Base-by-base conservation (phyloP, 1,284 basidiomycete species). In the Cystobasidium sp. region DNA sequence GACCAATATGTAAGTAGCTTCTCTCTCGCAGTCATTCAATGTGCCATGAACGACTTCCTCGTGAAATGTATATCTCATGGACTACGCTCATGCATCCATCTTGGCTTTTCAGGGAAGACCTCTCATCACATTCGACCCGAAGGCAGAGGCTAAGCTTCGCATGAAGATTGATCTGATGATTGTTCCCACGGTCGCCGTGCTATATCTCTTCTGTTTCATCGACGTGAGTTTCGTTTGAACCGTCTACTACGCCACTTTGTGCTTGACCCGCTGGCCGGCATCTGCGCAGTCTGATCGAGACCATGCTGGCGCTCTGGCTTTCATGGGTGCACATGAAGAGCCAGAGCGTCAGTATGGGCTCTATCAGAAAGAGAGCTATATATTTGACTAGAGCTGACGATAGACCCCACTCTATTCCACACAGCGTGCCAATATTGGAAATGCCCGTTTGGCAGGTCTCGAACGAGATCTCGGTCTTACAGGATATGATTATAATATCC, bases 391-490 rank as follows among this genome's bases (percentile, higher is more conserved):
- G 31, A 31, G 31, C 31, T 31, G 31, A 31, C 31, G 31, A 31
- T 31, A 31, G 2, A 31, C 31, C 47, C n/a, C 37, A 52, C 14
- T 46, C n/a, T 31, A 16, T 44, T 9, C 16, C 6, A 2, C 49
- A 18, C 31, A 71, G 55, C 44, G 69, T 10, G 69, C 69, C 37
- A 71, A 71, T 39, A 71, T 73, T 49, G 70, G 70, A 12, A 73
- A 73, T 37, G 70, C 70, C 3, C 20, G 58, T 37, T 43, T 62
- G 22, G 70, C 70, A 46, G 88, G 88, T 6, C 80, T 89, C 41
- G 85, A 87, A 77, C 85, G 81, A 51, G 84, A 86, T 61, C 82
- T 89, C 51, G 77, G 83, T 18, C 84, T 89, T 81, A 83, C 84
- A 1, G 85, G 87, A 61, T 79, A 84, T 44, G 84, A 87, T 81